These are phyloP conservation scores for Botrytis aclada DNA, from an alignment of 2,329 filamentous ascomycete species.

Conservation along the genomic window DNA sequence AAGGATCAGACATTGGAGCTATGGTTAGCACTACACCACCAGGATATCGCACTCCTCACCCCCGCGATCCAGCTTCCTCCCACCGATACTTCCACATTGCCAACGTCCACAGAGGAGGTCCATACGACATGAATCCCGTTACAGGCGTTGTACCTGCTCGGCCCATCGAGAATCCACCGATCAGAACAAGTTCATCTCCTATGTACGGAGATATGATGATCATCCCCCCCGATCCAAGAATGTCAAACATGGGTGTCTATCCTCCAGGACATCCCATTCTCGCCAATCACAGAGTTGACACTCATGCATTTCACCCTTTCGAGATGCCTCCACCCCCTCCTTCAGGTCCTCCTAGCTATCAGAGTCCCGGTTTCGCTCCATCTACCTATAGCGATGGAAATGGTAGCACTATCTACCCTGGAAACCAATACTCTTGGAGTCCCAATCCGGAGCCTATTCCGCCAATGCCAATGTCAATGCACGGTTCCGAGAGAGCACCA, in stretches of 20 bases:
- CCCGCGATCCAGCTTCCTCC: neutral
- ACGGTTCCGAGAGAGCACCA: neutral
- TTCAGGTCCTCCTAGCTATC: neutral
- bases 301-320: neutral
- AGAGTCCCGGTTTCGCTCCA: neutral
- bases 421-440: neutral
- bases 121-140: neutral
- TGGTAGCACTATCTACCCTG: neutral
- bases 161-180: neutral
- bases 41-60: neutral
- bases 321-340: neutral
- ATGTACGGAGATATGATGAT: constrained; percentile 6
- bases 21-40: neutral
- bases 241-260: neutral
- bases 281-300: neutral
- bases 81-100: neutral
- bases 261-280: neutral
- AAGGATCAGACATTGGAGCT: neutral
- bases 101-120: neutral
- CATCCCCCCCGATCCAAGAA: neutral
- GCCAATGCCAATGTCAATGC: neutral
- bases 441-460: neutral
- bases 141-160: neutral
- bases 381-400: neutral
- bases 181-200: neutral